These are phyloP conservation scores for Ordospora pajunii DNA, from an alignment of 371 early-diverging fungal genomes.

Conservation along the genomic window DNA sequence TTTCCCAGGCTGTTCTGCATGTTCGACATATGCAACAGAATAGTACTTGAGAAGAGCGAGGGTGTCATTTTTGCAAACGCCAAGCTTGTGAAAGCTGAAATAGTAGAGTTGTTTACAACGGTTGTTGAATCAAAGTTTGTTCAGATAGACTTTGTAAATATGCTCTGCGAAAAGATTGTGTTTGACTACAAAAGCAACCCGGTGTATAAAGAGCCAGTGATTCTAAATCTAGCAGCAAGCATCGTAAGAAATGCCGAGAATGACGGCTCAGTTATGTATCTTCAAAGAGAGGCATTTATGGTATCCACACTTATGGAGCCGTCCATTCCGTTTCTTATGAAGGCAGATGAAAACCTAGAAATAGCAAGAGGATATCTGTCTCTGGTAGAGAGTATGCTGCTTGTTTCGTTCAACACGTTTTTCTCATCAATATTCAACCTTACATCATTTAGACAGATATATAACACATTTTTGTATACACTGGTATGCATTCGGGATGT, in stretches of 20 bases:
- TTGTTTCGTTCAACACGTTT: slow-evolving; percentile 16
- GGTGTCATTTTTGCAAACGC: neutral
- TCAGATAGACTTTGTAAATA: slow-evolving; percentile 30
- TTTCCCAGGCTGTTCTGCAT: slow-evolving; percentile 24
- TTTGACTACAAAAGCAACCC: slow-evolving; percentile 36
- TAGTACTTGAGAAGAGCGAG: neutral
- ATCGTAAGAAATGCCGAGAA: slow-evolving; percentile 31
- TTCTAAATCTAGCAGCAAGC: slow-evolving; percentile 13
- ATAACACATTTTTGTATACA: slow-evolving; percentile 29
- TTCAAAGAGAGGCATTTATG: slow-evolving; percentile 40
- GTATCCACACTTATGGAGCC: slow-evolving; percentile 37
- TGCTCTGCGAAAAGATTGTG: slow-evolving; percentile 35
- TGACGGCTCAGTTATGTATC: neutral
- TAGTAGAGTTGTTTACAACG: slow-evolving; percentile 30
- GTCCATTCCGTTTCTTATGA: slow-evolving; percentile 28
- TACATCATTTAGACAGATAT: slow-evolving; percentile 13
- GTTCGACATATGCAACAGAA: slow-evolving; percentile 20
- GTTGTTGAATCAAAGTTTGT: slow-evolving; percentile 5
- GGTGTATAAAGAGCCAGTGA: slow-evolving; percentile 21
- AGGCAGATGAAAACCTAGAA: slow-evolving; percentile 46
- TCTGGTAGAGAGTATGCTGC: slow-evolving; percentile 15
- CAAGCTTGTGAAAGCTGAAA: slow-evolving; percentile 20
- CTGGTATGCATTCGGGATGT: slow-evolving; percentile 40
- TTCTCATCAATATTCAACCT: slow-evolving; percentile 28
- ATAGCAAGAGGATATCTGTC: slow-evolving; percentile 29